Conservation (phyloP, 1,139 yeast species). For the Saccharomyces hybrid region DNA sequence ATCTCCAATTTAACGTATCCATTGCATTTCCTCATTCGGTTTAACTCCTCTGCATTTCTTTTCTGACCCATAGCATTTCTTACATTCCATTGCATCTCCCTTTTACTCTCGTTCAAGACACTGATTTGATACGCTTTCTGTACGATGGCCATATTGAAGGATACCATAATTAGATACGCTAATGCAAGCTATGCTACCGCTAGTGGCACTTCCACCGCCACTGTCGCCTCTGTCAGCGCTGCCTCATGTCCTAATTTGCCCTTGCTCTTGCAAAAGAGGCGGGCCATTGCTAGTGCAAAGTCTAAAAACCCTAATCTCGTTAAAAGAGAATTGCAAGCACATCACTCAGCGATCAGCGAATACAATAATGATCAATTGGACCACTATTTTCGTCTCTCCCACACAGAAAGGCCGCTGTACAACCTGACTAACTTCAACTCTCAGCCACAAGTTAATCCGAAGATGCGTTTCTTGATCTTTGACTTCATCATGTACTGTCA, state of each 20-base stretch:
- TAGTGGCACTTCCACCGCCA: constrained; percentile 2
- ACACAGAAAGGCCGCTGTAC: constrained; percentile 4
- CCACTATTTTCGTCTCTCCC: constrained; percentile 7
- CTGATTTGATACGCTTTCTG: not conserved
- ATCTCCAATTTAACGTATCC: not conserved
- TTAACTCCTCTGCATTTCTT: not conserved
- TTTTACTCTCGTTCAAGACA: constrained; percentile 1
- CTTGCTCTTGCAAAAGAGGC: constrained; percentile 14
- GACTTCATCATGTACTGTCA: constrained; percentile 87
- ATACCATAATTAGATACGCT: not conserved
- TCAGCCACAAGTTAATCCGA: constrained; percentile 20
- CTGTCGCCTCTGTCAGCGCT: constrained; percentile 2
- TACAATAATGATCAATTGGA: constrained; percentile 12
- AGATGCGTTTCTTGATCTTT: constrained; percentile 38
- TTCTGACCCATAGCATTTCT: not conserved
- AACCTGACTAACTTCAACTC: constrained; percentile 11
- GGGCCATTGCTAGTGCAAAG: constrained; percentile 12
- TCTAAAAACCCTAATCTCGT: constrained; percentile 12
- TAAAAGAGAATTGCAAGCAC: constrained; percentile 12
- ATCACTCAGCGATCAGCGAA: constrained; percentile 15
- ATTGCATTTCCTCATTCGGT: not conserved
- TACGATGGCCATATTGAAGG: not conserved
- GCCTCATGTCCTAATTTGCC: constrained; percentile 12
- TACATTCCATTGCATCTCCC: not conserved
- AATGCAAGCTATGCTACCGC: not conserved